Conservation (phyloP, 2,329 filamentous ascomycete species). For the Nemania bipapillata region DNA sequence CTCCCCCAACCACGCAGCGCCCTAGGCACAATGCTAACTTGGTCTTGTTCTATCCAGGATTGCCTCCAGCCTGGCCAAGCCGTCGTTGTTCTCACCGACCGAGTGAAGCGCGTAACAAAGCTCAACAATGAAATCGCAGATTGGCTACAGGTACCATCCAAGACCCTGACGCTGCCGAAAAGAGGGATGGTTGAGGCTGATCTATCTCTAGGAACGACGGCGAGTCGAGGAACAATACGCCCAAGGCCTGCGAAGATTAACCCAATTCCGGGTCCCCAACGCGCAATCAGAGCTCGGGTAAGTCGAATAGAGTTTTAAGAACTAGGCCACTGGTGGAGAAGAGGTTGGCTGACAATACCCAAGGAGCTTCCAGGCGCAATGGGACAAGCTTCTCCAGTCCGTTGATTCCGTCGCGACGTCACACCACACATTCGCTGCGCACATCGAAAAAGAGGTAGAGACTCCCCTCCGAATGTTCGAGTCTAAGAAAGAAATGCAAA, state of each 20-base stretch:
- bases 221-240: conserved; percentile 92
- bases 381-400: conserved; percentile 85
- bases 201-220: conserved; percentile 78
- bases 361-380: conserved; percentile 90
- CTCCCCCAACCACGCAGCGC: conserved; percentile 33
- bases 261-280: conserved; percentile 78
- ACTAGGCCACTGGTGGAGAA: neutral
- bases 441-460: conserved; percentile 90
- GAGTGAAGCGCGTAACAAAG: conserved; percentile 85
- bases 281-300: conserved; percentile 87
- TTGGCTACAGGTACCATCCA: conserved; percentile 83
- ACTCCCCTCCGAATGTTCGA: conserved; percentile 80
- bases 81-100: conserved; percentile 82
- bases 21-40: conserved; percentile 35
- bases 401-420: conserved; percentile 84
- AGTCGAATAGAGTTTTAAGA: conserved; percentile 47
- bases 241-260: conserved; percentile 80
- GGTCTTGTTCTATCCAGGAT: conserved; percentile 67
- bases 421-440: conserved; percentile 81
- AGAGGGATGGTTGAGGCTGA: conserved; percentile 21
- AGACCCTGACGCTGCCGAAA: neutral
- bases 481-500: conserved; percentile 78
- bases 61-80: conserved; percentile 84
- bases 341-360: conserved; percentile 35
- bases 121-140: conserved; percentile 93